Evolutionary conservation across 257 asterid genomes (phyloP), one percentile per base, ranked within the genome.

Genomic region (Vinca minor): DNA sequence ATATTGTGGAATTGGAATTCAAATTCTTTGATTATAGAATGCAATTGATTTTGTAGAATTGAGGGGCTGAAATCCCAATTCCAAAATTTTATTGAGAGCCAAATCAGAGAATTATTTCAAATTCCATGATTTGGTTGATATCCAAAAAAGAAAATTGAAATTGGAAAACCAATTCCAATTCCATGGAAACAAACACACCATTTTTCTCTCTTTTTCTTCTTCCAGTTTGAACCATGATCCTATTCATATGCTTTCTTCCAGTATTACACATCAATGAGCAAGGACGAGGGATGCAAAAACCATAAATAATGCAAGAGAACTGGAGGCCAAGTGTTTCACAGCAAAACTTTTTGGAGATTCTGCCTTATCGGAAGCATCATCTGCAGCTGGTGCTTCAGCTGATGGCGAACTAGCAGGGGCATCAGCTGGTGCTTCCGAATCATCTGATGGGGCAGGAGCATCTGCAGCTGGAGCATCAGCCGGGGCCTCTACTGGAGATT

Each of bases 401-500:
- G 65, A 10, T 15, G 73, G 73, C 6, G 73, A 39, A 48, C 74
- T 52, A 13, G 39, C 25, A 4, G 62, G 62, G 14, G 69, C 69
- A 49, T 48, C 59, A 5, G 54, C 11, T 1, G 64, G 50, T 6
- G 67, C 48, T 18, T 61, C 58, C 0, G 65, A 21, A 4, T 45
- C 59, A 4, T 34, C 39, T 4, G 64, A 25, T 11, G 57, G 26
- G 2, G 60, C 57, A 0, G 62, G 52, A 38, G 63, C 12, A 4
- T 61, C 68, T 29, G 67, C 46, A 2, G 44, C 14, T 1, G 70
- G 64, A 5, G 73, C 10, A 4, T 38, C 26, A 26, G 54, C 55
- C 28, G 54, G 66, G 15, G 67, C 74, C 44, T 49, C 74, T 0
- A 81, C 63, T 0, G 66, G 66, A 15, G 57, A 73, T 48, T 49